phyloP scores from a whole-genome alignment of 805 yeast genomes.

The Myxozyma neotropica region DNA sequence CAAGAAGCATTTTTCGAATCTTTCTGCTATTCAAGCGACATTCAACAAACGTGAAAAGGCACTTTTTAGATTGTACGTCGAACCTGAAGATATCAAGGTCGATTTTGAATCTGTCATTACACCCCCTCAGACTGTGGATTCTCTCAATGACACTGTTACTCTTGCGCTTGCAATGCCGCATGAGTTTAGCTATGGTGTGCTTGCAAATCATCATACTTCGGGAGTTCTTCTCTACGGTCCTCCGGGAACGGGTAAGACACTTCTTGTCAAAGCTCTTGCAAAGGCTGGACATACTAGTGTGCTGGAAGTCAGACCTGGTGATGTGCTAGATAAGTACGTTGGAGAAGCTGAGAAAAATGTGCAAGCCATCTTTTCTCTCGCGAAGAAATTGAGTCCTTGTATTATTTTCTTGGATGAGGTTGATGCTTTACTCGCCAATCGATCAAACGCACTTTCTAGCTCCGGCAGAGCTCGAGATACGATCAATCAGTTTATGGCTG shows the following conservation, averaged over 20 bases:
- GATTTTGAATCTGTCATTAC: conserved; percentile 20
- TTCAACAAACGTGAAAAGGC: conserved; percentile 25
- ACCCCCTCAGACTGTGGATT: conserved; percentile 24
- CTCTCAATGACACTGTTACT: conserved; percentile 24
- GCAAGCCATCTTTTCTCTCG: conserved; percentile 96
- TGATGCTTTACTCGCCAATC: conserved; percentile 97
- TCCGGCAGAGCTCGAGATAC: conserved; percentile 89
- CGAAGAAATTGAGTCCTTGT: conserved; percentile 96
- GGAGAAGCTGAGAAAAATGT: conserved; percentile 96
- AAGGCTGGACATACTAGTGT: conserved; percentile 98
- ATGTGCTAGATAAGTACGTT: conserved; percentile 94
- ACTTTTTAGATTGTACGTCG: conserved; percentile 14
- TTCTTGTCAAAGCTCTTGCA: conserved; percentile 95
- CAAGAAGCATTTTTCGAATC: background rate
- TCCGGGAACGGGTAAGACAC: conserved; percentile 97
- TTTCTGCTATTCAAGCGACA: conserved; percentile 6
- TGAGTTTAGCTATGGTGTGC: conserved; percentile 31
- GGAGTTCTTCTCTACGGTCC: conserved; percentile 97
- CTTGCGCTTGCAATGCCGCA: conserved; percentile 29
- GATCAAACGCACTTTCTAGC: conserved; percentile 87
- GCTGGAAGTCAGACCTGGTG: conserved; percentile 96
- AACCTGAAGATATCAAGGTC: conserved; percentile 26
- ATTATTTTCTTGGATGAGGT: conserved; percentile 98
- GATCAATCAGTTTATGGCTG: conserved; percentile 94
- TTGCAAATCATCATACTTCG: conserved; percentile 52